Base-by-base conservation (phyloP, 1,284 basidiomycete genomes). In the Termitomyces sp. region DNA sequence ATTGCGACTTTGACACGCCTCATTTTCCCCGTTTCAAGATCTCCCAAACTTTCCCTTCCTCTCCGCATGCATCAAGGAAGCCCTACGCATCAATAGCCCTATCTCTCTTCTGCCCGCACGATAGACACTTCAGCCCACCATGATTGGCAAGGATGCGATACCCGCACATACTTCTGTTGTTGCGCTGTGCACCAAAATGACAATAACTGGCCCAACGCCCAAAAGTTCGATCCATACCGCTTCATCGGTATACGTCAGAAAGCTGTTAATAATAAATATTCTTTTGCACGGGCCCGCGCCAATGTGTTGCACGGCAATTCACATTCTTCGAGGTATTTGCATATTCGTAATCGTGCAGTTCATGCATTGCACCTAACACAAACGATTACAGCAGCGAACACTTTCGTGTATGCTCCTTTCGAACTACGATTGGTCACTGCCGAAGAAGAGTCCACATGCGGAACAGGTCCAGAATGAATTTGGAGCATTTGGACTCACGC, bases 221-320 rank as follows among this genome's bases (percentile, higher is more conserved):
- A 55, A 10, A 58, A 48, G 31, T 64, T 62, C 28, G 59, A 63
- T 48, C 64, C 64, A 26, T 57, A 63, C 41, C 58, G 64, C 17
- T 64, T 62, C 52, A 59, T 61, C 42, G 53, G 43, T 36, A 57
- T 39, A 6, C 46, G 42, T 8, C 50, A 48, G 15, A 53, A 54
- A 34, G 50, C 52, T 6, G 51, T 30, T n/a, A 56, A 57, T 48
- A 58, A 63, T 34, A 60, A 58, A 63, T 34, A 60, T 64, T 31
- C 64, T 61, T 3, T 65, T 65, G 62, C 2, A 63, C 57, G 1
- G 64, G 62, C 17, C 63, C 64, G 4, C 58, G 61, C 34, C 63
- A 65, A 45, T 65, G 64, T 36, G 60, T 63, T 17, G 64, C 64
- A n/a, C 55, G 64, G 26, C 64, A 64, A 50, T 63, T 64, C 39